Percentiles rank a stretch among this genome's conserved stretches.
These are phyloP conservation scores for Aspergillus fructus DNA, from an alignment of 2,329 filamentous ascomycete genomes.

Conservation along the genomic window DNA sequence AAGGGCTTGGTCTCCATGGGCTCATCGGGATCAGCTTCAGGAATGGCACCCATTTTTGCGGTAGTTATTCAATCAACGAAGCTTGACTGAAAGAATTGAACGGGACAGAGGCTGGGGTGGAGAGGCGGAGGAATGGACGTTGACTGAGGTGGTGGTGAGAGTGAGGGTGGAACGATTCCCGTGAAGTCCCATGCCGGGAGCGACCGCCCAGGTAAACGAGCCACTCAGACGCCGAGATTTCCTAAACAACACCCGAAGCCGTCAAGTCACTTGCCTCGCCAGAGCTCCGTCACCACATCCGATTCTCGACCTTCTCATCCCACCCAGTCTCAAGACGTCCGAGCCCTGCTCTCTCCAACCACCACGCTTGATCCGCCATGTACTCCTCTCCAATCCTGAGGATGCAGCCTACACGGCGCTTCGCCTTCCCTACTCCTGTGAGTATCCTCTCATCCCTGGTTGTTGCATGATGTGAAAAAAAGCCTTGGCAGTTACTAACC, in stretches of 20 bases:
- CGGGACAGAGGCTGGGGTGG: slow-evolving; percentile 19
- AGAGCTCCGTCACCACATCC: slow-evolving; percentile 26
- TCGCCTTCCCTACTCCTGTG: slow-evolving; percentile 67
- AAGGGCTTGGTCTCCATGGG: slow-evolving; percentile 96
- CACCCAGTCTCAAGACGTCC: slow-evolving; percentile 17
- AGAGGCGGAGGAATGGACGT: slow-evolving; percentile 18
- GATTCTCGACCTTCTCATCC: slow-evolving; percentile 1
- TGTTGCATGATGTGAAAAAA: slow-evolving; percentile 19
- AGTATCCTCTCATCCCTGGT: slow-evolving; percentile 37
- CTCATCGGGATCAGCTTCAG: slow-evolving; percentile 64
- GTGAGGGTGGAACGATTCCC: slow-evolving; percentile 29
- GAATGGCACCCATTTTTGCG: slow-evolving; percentile 79
- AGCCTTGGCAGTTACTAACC: slow-evolving; percentile 38
- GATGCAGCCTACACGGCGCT: slow-evolving; percentile 54
- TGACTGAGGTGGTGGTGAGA: slow-evolving; percentile 16
- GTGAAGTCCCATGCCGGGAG: slow-evolving; percentile 37
- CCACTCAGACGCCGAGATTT: slow-evolving; percentile 35
- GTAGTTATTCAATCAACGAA: slow-evolving; percentile 20
- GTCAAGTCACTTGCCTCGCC: slow-evolving; percentile 20
- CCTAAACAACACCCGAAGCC: slow-evolving; percentile 31
- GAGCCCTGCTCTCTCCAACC: slow-evolving; percentile 20
- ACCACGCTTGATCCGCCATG: slow-evolving; percentile 51
- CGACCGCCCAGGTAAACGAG: slow-evolving; percentile 41
- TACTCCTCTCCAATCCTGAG: slow-evolving; percentile 64
- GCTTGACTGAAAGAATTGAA: slow-evolving; percentile 15